Percentiles rank a stretch among this genome's conserved stretches.
Evolutionary conservation across 176 grass and related monocot species (phyloP).

Genomic region (Tuctoria greenei): DNA sequence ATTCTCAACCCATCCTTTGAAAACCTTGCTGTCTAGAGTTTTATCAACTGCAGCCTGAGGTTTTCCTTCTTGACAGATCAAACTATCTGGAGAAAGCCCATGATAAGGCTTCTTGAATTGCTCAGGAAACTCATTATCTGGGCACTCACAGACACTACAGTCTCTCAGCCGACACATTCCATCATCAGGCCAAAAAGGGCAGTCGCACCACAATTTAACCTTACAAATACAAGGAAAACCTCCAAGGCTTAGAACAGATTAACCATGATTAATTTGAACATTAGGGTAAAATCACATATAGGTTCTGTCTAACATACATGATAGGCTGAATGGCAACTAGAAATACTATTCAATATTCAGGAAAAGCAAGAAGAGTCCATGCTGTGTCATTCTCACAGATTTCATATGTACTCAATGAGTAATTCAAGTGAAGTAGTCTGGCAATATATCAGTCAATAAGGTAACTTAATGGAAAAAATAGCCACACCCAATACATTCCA

Average conservation of each 20-base stretch:
- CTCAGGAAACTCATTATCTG: constrained; percentile 90
- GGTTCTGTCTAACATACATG: background rate
- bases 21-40: constrained; percentile 80
- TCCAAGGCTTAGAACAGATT: constrained; percentile 4
- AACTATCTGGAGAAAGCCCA: constrained; percentile 52
- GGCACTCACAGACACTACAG: constrained; percentile 92
- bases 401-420: background rate
- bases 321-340: background rate
- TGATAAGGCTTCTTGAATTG: constrained; percentile 68
- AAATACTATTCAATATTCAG: background rate
- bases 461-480: background rate
- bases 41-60: constrained; percentile 84
- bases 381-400: background rate
- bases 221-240: constrained; percentile 27
- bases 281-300: constrained; percentile 1
- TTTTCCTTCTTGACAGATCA: constrained; percentile 89
- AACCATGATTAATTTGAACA: background rate
- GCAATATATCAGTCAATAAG: background rate
- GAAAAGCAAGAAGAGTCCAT: background rate
- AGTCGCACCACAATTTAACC: constrained; percentile 98
- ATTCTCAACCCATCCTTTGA: constrained; percentile 83
- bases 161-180: constrained; percentile 90
- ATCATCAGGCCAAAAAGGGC: constrained; percentile 95
- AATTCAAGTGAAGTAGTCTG: background rate
- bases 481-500: background rate